Percentiles rank a stretch among this genome's conserved stretches.
phyloP scores from a whole-genome alignment of 495 filamentous ascomycete genomes.

The Staphylotrichum longicolle region DNA sequence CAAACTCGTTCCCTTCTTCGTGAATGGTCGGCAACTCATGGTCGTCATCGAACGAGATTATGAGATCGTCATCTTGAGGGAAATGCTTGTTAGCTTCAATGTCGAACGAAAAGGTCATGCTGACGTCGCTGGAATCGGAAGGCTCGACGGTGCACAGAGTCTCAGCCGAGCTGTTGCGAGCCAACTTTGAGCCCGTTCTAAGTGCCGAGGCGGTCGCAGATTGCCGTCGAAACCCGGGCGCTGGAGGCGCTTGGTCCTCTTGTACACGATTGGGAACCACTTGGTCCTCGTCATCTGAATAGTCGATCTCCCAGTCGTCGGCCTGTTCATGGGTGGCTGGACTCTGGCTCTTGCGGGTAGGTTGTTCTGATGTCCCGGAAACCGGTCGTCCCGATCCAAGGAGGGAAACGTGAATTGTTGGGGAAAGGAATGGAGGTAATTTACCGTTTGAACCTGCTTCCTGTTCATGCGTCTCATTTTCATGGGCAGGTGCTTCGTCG shows the following conservation, averaged over 20 bases:
- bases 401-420: not conserved
- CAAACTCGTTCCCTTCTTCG: constrained; percentile 20
- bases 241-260: not conserved
- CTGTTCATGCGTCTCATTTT: constrained; percentile 7
- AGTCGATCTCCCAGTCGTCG: constrained; percentile 16
- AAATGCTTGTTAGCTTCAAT: constrained; percentile 23
- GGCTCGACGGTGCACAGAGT: not conserved
- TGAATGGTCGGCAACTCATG: constrained; percentile 6
- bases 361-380: not conserved
- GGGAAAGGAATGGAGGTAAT: constrained; percentile 17
- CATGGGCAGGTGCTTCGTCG: constrained; percentile 6
- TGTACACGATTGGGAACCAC: not conserved
- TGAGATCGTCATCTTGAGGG: constrained; percentile 26
- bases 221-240: not conserved
- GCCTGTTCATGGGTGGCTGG: constrained; percentile 5
- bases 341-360: not conserved
- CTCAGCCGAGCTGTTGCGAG: not conserved
- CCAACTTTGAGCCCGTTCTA: not conserved
- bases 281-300: constrained; percentile 25
- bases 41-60: constrained; percentile 20
- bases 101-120: not conserved
- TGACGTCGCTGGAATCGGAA: constrained; percentile 14
- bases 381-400: constrained; percentile 9
- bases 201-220: not conserved
- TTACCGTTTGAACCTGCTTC: constrained; percentile 30